Evolutionary conservation across 768 basidiomycete species (phyloP).

Genomic region (Gymnopilus dilepis): DNA sequence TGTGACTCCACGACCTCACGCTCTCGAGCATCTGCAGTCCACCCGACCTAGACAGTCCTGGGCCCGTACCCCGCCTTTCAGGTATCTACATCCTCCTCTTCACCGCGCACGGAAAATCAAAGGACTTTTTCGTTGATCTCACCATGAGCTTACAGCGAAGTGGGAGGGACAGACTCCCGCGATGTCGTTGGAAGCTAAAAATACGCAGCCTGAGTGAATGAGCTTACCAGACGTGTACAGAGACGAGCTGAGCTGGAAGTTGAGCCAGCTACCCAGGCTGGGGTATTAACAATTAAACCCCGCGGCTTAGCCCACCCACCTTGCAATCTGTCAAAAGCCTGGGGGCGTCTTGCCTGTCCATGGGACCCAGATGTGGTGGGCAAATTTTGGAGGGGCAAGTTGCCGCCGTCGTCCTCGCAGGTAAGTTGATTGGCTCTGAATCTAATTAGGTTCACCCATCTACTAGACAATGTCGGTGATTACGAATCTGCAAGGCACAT

Average conservation of each 20-base stretch:
- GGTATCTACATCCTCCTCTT: slow-evolving; percentile 8
- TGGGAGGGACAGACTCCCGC: slow-evolving; percentile 5
- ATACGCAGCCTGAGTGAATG: neutral
- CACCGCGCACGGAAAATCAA: slow-evolving; percentile 7
- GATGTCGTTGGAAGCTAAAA: slow-evolving; percentile 9
- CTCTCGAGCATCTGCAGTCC: too few relatives aligned
- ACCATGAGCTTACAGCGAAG: slow-evolving; percentile 8
- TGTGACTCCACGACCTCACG: too few relatives aligned
- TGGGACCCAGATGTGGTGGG: neutral
- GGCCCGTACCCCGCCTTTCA: too few relatives aligned
- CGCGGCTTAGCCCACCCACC: neutral
- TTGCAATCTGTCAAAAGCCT: slow-evolving; percentile 5
- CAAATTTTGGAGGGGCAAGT: neutral
- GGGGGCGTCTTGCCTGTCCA: neutral
- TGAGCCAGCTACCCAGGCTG: neutral
- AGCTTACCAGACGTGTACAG: too few relatives aligned
- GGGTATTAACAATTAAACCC: neutral
- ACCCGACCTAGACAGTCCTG: too few relatives aligned
- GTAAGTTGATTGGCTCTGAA: too few relatives aligned
- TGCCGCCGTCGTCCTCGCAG: too few relatives aligned
- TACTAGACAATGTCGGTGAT: neutral
- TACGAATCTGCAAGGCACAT: neutral
- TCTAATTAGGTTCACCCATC: neutral
- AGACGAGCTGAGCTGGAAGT: neutral
- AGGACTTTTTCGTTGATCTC: slow-evolving; percentile 7